Conservation (phyloP, 2,329 filamentous ascomycete species). For the Fusarium musae region DNA sequence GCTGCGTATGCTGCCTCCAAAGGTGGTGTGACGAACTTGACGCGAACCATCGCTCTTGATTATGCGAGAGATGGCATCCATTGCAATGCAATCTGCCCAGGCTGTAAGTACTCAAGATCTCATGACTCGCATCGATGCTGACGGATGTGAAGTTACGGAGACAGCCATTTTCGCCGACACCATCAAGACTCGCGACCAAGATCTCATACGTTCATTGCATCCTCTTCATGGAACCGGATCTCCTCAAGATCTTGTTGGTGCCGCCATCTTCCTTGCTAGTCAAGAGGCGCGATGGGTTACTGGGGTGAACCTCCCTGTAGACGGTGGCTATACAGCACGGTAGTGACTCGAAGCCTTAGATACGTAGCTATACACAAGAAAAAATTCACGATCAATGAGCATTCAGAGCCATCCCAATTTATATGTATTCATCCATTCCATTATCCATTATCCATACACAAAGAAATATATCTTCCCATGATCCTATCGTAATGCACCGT, state of each 20-base stretch:
- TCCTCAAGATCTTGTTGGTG: slow-evolving; percentile 46
- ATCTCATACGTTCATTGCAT: slow-evolving; percentile 33
- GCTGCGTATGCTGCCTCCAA: slow-evolving; percentile 60
- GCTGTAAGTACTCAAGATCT: slow-evolving; percentile 45
- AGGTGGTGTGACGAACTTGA: slow-evolving; percentile 61
- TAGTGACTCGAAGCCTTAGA: neutral
- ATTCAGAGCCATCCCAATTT: neutral
- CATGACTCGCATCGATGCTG: fast-evolving
- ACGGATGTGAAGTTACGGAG: slow-evolving; percentile 27
- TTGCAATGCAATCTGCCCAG: slow-evolving; percentile 65
- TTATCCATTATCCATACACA: slow-evolving; percentile 1
- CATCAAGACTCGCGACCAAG: slow-evolving; percentile 14
- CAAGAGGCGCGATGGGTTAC: slow-evolving; percentile 56
- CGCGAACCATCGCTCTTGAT: slow-evolving; percentile 59
- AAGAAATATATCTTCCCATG: slow-evolving; percentile 1
- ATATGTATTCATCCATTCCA: slow-evolving; percentile 1
- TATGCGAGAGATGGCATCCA: slow-evolving; percentile 61
- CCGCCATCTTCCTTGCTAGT: slow-evolving; percentile 53
- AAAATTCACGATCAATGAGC: fast-evolving
- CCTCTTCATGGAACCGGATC: slow-evolving; percentile 45
- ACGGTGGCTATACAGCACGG: slow-evolving; percentile 53
- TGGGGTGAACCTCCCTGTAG: slow-evolving; percentile 52
- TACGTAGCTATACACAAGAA: neutral
- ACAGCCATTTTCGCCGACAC: slow-evolving; percentile 46
- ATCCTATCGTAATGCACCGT: neutral